Percentiles rank a stretch among this genome's conserved stretches.
Evolutionary conservation across 164 flowering plant genomes (phyloP).

Genomic region (Cinnamomum chago): DNA sequence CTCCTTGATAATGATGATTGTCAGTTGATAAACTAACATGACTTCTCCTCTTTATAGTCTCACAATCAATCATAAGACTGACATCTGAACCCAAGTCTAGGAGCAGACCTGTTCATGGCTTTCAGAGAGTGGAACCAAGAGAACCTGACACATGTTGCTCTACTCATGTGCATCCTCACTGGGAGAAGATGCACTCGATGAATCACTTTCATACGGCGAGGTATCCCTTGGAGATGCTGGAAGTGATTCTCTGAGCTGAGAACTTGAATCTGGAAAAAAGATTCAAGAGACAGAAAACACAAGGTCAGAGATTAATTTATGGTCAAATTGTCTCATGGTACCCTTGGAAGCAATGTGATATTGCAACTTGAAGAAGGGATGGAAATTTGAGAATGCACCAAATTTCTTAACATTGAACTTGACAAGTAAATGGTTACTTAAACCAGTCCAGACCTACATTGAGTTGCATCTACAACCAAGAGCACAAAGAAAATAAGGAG

Average conservation of each 20-base stretch:
- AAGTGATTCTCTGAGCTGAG: constrained; percentile 68
- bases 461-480: not conserved
- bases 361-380: not conserved
- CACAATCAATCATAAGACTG: not conserved
- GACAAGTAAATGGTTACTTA: not conserved
- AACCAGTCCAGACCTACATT: too few relatives aligned
- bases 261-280: constrained; percentile 46
- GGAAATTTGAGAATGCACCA: not conserved
- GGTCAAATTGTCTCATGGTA: not conserved
- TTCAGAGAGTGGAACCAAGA: not conserved
- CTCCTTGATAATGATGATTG: not conserved
- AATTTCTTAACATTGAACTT: not conserved
- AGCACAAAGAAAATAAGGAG: too few relatives aligned
- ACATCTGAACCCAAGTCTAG: not conserved
- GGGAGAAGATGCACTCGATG: constrained; percentile 76
- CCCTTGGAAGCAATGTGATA: not conserved
- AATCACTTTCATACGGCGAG: constrained; percentile 64
- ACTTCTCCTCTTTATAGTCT: not conserved
- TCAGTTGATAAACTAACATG: not conserved
- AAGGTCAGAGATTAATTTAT: not conserved
- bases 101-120: not conserved
- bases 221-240: constrained; percentile 64
- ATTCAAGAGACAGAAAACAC: not conserved
- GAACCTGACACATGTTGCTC: not conserved
- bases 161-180: constrained; percentile 69